Evolutionary conservation across 2,329 filamentous ascomycete genomes (phyloP).

Genomic region (Rutstroemia sp.): DNA sequence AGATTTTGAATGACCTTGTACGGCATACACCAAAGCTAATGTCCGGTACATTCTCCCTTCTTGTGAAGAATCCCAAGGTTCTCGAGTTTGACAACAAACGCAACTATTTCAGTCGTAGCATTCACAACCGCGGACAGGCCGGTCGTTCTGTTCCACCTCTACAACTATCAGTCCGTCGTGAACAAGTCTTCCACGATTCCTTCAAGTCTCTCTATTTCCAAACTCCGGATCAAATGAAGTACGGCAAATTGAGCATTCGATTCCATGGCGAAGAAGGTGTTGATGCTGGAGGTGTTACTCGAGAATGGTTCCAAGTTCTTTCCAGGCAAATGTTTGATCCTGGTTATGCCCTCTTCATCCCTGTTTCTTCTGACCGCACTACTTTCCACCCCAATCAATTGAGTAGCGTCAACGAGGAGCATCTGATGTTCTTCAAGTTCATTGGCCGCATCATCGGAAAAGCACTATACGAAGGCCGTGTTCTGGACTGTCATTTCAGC

Average conservation of each 20-base stretch:
- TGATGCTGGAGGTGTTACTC: constrained; percentile 92
- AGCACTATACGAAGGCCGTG: constrained; percentile 88
- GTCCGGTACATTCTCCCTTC: constrained; percentile 92
- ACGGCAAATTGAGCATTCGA: constrained; percentile 93
- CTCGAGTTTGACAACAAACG: constrained; percentile 99
- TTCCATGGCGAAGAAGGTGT: constrained; percentile 98
- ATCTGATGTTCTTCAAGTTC: constrained; percentile 98
- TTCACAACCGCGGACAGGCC: constrained; percentile 69
- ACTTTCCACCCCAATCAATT: constrained; percentile 98
- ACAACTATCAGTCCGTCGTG: constrained; percentile 82
- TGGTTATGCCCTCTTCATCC: constrained; percentile 93
- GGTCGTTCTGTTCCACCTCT: constrained; percentile 64
- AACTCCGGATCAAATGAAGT: constrained; percentile 94
- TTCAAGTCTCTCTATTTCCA: constrained; percentile 99
- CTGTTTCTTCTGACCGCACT: constrained; percentile 92
- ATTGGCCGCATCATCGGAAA: constrained; percentile 98
- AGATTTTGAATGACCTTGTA: constrained; percentile 95
- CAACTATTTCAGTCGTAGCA: constrained; percentile 93
- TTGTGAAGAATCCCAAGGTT: constrained; percentile 98
- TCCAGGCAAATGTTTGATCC: constrained; percentile 98
- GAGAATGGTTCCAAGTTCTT: constrained; percentile 98
- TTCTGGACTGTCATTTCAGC: constrained; percentile 98
- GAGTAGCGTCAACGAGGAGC: constrained; percentile 89
- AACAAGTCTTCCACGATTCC: constrained; percentile 95
- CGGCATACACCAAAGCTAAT: constrained; percentile 96